Evolutionary conservation across 495 filamentous ascomycete genomes (phyloP), one percentile per base, ranked within the genome.

Genomic region (Trichoderma asperelloides): DNA sequence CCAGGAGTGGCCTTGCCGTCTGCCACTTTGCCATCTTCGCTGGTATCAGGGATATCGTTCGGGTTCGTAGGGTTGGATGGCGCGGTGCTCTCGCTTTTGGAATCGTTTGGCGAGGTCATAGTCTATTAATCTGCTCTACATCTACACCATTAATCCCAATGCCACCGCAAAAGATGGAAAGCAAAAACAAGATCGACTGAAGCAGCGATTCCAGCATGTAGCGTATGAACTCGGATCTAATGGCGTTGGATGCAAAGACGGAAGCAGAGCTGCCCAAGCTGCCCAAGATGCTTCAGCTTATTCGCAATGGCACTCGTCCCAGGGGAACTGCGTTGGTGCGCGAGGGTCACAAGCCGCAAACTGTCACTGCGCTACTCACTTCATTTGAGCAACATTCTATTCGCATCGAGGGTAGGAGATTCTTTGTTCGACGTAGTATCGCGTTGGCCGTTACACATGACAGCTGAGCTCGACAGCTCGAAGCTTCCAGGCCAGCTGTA

Each of bases 1-100:
- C 62, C 70, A 18, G 69, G 69, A 45, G 66, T 67, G 16, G 9
- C 62, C 5, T 49, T 65, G 41, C 30, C 39, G 27, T 28, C 41
- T 13, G 27, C 25, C 55, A 25, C 55, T 12, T 30, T 60, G 16
- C 25, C 43, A 43, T 65, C 64, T 23, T 65, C 25, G 39, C 6
- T 28, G 41, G n/a, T n/a, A n/a, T 30, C 28, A 21, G 65, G 25
- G 11, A 30, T 11, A 13, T 64, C 40, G 62, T 16, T 21, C 16
- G 33, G 33, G 5, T 30, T 66, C 6, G 49, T 28, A 9, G 49
- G 30, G 51, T 30, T 28, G 47, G 47, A 51, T n/a, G 65, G 33
- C 65, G 33, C 49, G 49, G n/a, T 57, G 37, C 57, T 39, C 21
- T 66, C 65, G 65, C 25, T 30, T 16, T 18, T 16, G 25, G 49